phyloP scores from a whole-genome alignment of 176 grass and related monocot genomes.

The Secale cereale region DNA sequence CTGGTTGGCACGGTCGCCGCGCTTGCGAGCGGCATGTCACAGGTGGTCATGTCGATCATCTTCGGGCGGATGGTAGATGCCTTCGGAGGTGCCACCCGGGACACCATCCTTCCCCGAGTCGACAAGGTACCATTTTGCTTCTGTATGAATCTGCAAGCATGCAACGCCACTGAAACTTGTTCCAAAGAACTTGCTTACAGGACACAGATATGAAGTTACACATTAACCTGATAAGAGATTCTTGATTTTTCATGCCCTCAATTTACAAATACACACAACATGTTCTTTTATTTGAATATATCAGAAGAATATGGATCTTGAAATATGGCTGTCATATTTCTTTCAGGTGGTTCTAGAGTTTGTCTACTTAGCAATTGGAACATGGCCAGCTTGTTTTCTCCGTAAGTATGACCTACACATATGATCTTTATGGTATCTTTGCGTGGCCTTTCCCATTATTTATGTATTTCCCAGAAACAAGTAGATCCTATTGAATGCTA shows the following conservation, averaged over 20 bases:
- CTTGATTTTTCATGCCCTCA: neutral
- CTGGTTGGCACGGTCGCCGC: slow-evolving; percentile 8
- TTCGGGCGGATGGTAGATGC: slow-evolving; percentile 33
- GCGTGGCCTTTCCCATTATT: neutral
- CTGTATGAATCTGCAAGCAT: neutral
- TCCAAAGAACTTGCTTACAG: neutral
- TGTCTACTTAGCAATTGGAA: slow-evolving; percentile 46
- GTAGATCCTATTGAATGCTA: neutral
- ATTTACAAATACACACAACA: neutral
- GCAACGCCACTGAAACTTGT: neutral
- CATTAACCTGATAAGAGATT: neutral
- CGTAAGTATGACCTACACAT: slow-evolving; percentile 29
- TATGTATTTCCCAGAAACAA: neutral
- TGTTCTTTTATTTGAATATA: neutral
- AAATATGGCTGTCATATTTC: slow-evolving; percentile 2
- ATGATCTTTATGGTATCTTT: neutral
- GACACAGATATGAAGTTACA: neutral
- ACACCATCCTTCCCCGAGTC: slow-evolving; percentile 29
- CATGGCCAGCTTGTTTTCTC: slow-evolving; percentile 20
- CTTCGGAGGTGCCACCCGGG: slow-evolving; percentile 3
- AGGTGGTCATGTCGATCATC: slow-evolving; percentile 34
- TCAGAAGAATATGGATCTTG: neutral
- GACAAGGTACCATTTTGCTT: slow-evolving; percentile 28
- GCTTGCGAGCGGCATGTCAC: slow-evolving; percentile 25
- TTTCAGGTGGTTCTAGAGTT: slow-evolving; percentile 46